Conservation (phyloP, 768 basidiomycete genomes). For the Termitomyces titanicus region DNA sequence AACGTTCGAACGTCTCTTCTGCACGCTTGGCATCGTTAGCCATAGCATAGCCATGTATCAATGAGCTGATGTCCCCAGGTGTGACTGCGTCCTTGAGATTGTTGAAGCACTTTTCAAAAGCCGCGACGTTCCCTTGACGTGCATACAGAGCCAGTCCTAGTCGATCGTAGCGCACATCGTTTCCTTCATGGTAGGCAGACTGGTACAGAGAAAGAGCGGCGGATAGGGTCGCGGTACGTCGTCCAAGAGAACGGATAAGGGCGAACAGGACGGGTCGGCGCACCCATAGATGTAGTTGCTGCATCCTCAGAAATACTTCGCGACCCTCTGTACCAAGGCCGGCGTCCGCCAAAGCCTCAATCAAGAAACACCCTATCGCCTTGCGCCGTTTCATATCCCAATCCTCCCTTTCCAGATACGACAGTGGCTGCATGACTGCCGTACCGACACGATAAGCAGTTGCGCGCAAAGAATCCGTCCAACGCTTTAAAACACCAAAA, state of each 20-base stretch:
- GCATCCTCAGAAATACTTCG: slow-evolving; percentile 36
- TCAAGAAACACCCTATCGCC: slow-evolving; percentile 35
- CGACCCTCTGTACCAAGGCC: slow-evolving; percentile 32
- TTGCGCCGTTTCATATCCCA: slow-evolving; percentile 25
- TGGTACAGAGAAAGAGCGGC: slow-evolving; percentile 19
- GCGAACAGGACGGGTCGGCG: slow-evolving; percentile 24
- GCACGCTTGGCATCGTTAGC: slow-evolving; percentile 37
- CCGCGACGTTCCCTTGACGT: slow-evolving; percentile 44
- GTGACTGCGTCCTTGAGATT: slow-evolving; percentile 27
- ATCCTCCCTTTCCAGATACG: slow-evolving; percentile 18
- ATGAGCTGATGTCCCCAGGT: slow-evolving; percentile 33
- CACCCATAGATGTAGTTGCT: slow-evolving; percentile 28
- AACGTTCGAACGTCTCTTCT: slow-evolving; percentile 47
- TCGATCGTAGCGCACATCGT: slow-evolving; percentile 20
- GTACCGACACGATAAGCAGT: slow-evolving; percentile 12
- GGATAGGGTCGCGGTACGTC: slow-evolving; percentile 13
- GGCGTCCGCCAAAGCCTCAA: slow-evolving; percentile 33
- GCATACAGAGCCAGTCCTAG: slow-evolving; percentile 52
- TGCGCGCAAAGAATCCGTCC: slow-evolving; percentile 10
- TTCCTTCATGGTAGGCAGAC: not conserved
- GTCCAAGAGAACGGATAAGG: slow-evolving; percentile 43
- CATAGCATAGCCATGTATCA: slow-evolving; percentile 56
- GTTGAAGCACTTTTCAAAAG: slow-evolving; percentile 41
- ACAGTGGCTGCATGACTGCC: slow-evolving; percentile 30
- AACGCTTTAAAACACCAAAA: not conserved